Evolutionary conservation across 352 stramenopile genomes (phyloP).

Genomic region (Phytophthora sansomeana): DNA sequence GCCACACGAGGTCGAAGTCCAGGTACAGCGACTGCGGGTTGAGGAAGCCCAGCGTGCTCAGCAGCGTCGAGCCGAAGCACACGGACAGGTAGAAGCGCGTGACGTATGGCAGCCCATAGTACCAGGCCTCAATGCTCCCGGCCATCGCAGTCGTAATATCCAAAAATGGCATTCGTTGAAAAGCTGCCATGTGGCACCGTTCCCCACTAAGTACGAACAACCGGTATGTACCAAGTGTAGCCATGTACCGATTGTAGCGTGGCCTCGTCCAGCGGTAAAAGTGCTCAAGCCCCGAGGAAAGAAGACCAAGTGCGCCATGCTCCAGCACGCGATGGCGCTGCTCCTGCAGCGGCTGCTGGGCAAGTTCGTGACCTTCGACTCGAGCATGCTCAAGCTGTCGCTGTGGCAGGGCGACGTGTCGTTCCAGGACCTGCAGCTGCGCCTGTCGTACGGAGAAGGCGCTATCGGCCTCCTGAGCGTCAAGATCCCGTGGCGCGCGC

Average conservation of each 20-base stretch:
- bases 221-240: not conserved
- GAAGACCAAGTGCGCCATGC: conserved; percentile 45
- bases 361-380: conserved; percentile 91
- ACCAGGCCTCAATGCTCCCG: conserved; percentile 84
- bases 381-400: conserved; percentile 83
- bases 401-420: conserved; percentile 89
- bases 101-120: conserved; percentile 85
- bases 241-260: conserved; percentile 7
- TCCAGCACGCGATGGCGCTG: conserved; percentile 83
- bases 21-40: conserved; percentile 87
- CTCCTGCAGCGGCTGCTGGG: conserved; percentile 88
- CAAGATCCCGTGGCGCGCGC: conserved; percentile 85
- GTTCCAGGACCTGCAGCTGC: conserved; percentile 84
- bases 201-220: not conserved
- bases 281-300: not conserved
- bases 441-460: conserved; percentile 80
- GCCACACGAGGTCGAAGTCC: conserved; percentile 87
- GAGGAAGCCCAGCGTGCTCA: conserved; percentile 82
- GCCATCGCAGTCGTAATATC: conserved; percentile 56
- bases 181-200: conserved; percentile 12
- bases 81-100: conserved; percentile 88
- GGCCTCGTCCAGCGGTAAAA: not conserved
- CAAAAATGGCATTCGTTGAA: conserved; percentile 1
- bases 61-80: conserved; percentile 83
- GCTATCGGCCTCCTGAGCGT: conserved; percentile 80